Base-by-base conservation (phyloP, 495 filamentous ascomycete species). In the Aspergillus sclerotioniger region DNA sequence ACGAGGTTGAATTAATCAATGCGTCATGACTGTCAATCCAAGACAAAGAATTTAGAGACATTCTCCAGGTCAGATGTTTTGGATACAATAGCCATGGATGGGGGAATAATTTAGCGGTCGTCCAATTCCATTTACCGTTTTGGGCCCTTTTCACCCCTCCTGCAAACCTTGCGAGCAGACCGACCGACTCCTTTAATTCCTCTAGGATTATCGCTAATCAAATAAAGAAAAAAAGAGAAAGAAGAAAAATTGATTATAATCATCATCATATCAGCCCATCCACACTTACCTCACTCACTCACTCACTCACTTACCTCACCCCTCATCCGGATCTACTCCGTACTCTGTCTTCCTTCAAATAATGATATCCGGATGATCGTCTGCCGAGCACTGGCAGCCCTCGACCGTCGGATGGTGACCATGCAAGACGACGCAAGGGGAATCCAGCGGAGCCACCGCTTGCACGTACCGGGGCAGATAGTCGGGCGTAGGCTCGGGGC, bases 321-420 rank as follows among this genome's bases (percentile, higher is more conserved):
- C 17, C n/a, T 46, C 44, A 46, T 46, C 44, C 20, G 4, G 17
- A 35, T 41, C 32, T 19, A 25, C 16, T 29, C 48, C 33, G 53
- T 25, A 12, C 10, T 41, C 37, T 13, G 47, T 16, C 20, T 13
- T 10, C 31, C 20, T 21, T 16, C 47, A 28, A 50, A 50, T 50
- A 25, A 43, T 19, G 55, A 55, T 35, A 53, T 39, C 43, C 59
- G 64, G 64, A 60, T 54, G 64, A 62, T 67, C 59, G 52, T 57
- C 59, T 64, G 50, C 62, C 59, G 58, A 37, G 7, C 19, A 31
- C 37, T 48, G 25, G 47, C 21, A 17, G 16, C 33, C 21, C 12
- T 35, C 37, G 16, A 56, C 47, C 16, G 58, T 31, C 39, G 41
- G 53, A 54, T 31, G 28, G 53, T 50, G 21, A 28, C 16, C 28